Evolutionary conservation across 768 basidiomycete genomes (phyloP).

Genomic region (Hygrophoropsis aurantiaca): DNA sequence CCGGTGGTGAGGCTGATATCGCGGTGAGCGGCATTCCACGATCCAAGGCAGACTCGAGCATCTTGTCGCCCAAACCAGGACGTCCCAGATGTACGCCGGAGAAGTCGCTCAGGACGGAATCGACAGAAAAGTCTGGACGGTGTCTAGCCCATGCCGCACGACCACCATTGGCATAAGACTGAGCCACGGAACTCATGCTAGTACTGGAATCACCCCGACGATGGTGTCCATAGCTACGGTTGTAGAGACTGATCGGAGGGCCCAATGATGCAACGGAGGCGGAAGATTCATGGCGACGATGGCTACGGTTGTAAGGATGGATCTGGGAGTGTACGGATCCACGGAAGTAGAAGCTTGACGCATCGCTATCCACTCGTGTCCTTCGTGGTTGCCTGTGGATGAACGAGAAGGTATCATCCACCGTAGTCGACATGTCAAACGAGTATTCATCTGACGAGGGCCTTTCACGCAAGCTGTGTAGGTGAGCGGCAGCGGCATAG

Average conservation of each 20-base stretch:
- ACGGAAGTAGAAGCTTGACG: slow-evolving; percentile 74
- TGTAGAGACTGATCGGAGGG: slow-evolving; percentile 74
- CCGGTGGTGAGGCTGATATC: slow-evolving; percentile 66
- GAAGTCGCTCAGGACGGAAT: slow-evolving; percentile 67
- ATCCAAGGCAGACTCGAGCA: slow-evolving; percentile 66
- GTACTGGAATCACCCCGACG: slow-evolving; percentile 58
- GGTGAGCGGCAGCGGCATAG: slow-evolving; percentile 39
- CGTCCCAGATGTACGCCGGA: slow-evolving; percentile 58
- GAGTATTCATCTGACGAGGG: slow-evolving; percentile 62
- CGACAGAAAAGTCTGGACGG: slow-evolving; percentile 54
- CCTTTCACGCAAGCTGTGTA: slow-evolving; percentile 51
- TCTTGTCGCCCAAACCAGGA: slow-evolving; percentile 83
- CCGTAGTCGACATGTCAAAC: slow-evolving; percentile 47
- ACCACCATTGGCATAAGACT: slow-evolving; percentile 55
- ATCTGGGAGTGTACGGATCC: slow-evolving; percentile 22
- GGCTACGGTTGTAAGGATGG: slow-evolving; percentile 44
- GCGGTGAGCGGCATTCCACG: slow-evolving; percentile 55
- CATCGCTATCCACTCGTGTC: slow-evolving; percentile 69
- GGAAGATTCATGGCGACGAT: slow-evolving; percentile 64
- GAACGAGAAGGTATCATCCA: slow-evolving; percentile 80
- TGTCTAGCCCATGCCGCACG: slow-evolving; percentile 63
- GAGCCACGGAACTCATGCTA: slow-evolving; percentile 57
- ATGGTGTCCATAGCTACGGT: slow-evolving; percentile 56
- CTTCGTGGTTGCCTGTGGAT: slow-evolving; percentile 37
- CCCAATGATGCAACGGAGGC: slow-evolving; percentile 52